Percentiles rank a stretch among this genome's conserved stretches.
phyloP scores from a whole-genome alignment of 345 rosid species.

The Eucalyptus cladocalyx region DNA sequence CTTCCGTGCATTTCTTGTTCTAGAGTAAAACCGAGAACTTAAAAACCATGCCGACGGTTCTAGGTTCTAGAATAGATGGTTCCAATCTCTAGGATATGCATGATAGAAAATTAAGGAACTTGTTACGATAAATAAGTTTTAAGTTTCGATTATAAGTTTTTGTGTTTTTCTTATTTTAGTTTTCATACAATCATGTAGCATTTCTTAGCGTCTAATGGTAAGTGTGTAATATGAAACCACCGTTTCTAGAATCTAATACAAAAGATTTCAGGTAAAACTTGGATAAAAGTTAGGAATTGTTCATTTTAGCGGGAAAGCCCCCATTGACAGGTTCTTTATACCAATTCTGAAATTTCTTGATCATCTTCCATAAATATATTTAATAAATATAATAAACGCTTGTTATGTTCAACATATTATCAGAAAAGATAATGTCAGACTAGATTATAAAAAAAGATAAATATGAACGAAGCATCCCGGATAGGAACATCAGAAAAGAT shows the following conservation, averaged over 20 bases:
- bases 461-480: neutral
- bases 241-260: too few relatives aligned
- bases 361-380: neutral
- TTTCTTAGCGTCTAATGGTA: rapidly evolving
- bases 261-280: too few relatives aligned
- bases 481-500: neutral
- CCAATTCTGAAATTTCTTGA: neutral
- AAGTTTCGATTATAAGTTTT: too few relatives aligned
- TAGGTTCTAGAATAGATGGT: rapidly evolving
- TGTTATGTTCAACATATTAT: neutral
- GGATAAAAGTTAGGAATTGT: rapidly evolving
- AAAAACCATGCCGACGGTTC: rapidly evolving
- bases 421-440: neutral
- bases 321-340: rapidly evolving
- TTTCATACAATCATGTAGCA: rapidly evolving
- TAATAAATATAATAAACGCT: too few relatives aligned
- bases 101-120: too few relatives aligned
- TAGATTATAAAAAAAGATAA: neutral
- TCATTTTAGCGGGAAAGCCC: rapidly evolving
- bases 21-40: too few relatives aligned
- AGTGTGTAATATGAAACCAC: rapidly evolving
- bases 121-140: rapidly evolving
- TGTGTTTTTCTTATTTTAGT: too few relatives aligned
- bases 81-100: rapidly evolving
- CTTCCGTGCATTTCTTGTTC: neutral